Evolutionary conservation across 2,329 filamentous ascomycete species (phyloP).

Genomic region (Penicillium hordei): DNA sequence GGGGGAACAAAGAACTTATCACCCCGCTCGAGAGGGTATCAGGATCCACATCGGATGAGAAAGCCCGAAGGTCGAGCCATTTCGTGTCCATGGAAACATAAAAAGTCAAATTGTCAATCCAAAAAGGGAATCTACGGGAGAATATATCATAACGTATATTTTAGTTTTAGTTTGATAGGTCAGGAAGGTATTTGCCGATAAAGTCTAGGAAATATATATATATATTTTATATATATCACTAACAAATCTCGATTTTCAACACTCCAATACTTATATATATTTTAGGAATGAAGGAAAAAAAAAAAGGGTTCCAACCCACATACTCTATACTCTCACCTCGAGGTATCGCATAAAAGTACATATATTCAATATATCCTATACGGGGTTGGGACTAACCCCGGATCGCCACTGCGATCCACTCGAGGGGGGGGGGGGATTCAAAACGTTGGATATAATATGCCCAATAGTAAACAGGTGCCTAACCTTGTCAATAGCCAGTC

Average conservation of each 20-base stretch:
- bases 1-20: constrained; percentile 2
- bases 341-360: not conserved
- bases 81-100: not conserved
- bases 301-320: too few species aligned
- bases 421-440: constrained; percentile 13
- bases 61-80: not conserved
- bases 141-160: not conserved
- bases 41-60: constrained; percentile 3
- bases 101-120: constrained; percentile 1
- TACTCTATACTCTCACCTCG: not conserved
- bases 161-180: too few species aligned
- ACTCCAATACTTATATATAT: not conserved
- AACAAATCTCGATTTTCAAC: not conserved
- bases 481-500: not conserved
- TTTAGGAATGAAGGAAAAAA: not conserved
- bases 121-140: not conserved
- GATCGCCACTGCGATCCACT: constrained; percentile 26
- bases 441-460: not conserved
- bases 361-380: not conserved
- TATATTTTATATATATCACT: not conserved
- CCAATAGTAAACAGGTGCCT: not conserved
- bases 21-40: not conserved
- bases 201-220: too few species aligned
- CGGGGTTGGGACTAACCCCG: constrained; percentile 20
- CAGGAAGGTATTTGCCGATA: too few species aligned